Conservation (phyloP, 2,329 filamentous ascomycete genomes). For the Cercospora berteroae region DNA sequence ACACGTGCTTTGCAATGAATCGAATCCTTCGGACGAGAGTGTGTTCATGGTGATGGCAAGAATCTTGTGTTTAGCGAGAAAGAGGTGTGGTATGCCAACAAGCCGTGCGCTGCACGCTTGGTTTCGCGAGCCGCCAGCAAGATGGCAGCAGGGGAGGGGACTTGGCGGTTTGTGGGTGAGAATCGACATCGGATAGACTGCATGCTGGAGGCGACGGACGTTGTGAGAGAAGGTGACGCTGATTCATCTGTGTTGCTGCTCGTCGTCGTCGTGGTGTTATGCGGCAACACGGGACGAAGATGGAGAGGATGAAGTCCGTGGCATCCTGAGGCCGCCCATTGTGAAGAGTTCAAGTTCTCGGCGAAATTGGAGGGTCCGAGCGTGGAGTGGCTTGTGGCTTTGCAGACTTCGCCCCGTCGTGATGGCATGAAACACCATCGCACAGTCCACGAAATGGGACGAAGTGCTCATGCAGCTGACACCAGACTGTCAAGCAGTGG, state of each 20-base stretch:
- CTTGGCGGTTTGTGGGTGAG: neutral
- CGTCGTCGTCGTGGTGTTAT: neutral
- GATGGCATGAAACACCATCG: neutral
- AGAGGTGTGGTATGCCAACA: slow-evolving; percentile 8
- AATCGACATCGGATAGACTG: neutral
- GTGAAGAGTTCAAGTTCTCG: neutral
- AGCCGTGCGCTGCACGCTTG: slow-evolving; percentile 1
- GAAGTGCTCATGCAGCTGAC: neutral
- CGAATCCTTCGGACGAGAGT: neutral
- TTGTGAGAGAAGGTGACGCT: neutral
- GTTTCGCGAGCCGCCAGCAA: slow-evolving; percentile 8
- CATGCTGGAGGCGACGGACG: neutral
- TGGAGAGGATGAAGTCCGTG: neutral
- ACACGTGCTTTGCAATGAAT: neutral
- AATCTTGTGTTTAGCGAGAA: neutral
- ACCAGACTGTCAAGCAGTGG: neutral
- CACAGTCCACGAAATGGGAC: neutral
- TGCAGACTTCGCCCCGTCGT: slow-evolving; percentile 1
- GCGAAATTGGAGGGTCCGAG: neutral
- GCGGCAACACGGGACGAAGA: neutral
- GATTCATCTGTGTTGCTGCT: neutral
- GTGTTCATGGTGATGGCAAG: neutral
- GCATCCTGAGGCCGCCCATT: neutral
- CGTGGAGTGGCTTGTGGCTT: neutral
- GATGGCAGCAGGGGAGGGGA: neutral